Evolutionary conservation across 2,329 filamentous ascomycete species (phyloP).

Genomic region (Stachybotrys chlorohalonatus): DNA sequence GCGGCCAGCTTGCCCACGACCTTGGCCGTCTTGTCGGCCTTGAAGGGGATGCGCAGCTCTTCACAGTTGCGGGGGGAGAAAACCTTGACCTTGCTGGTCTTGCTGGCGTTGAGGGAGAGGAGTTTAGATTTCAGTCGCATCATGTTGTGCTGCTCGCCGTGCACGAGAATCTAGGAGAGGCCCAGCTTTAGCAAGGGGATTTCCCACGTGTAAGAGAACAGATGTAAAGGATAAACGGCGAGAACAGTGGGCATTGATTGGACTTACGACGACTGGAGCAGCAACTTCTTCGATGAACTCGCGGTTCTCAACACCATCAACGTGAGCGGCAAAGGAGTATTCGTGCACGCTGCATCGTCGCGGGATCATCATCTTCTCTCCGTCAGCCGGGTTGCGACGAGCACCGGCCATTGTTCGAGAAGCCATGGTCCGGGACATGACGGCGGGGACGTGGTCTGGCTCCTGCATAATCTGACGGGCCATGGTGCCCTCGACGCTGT

Average conservation of each 20-base stretch:
- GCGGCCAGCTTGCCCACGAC: conserved; percentile 90
- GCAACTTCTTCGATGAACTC: conserved; percentile 94
- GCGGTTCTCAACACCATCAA: conserved; percentile 90
- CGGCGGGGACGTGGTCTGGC: conserved; percentile 86
- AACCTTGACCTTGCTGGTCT: conserved; percentile 76
- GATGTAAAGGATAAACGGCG: too few relatives aligned
- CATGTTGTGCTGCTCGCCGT: conserved; percentile 97
- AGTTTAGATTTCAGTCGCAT: conserved; percentile 93
- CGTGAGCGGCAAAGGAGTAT: conserved; percentile 91
- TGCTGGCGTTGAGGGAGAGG: conserved; percentile 79
- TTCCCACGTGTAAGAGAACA: not conserved
- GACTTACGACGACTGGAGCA: conserved; percentile 82
- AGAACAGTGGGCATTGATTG: too few relatives aligned
- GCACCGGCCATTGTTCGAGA: conserved; percentile 58
- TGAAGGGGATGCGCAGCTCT: conserved; percentile 90
- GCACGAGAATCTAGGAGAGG: conserved; percentile 69
- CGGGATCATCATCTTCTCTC: conserved; percentile 86
- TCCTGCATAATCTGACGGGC: conserved; percentile 92
- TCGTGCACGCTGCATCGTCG: conserved; percentile 89
- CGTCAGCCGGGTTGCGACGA: conserved; percentile 52
- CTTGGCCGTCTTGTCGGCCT: conserved; percentile 88
- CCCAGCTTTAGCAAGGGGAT: too few relatives aligned
- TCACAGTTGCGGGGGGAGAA: conserved; percentile 93
- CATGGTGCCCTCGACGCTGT: conserved; percentile 98
- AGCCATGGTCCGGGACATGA: conserved; percentile 70